These are phyloP conservation scores for Lodderomyces margitis DNA, from an alignment of 1,139 yeast species.

Conservation along the genomic window DNA sequence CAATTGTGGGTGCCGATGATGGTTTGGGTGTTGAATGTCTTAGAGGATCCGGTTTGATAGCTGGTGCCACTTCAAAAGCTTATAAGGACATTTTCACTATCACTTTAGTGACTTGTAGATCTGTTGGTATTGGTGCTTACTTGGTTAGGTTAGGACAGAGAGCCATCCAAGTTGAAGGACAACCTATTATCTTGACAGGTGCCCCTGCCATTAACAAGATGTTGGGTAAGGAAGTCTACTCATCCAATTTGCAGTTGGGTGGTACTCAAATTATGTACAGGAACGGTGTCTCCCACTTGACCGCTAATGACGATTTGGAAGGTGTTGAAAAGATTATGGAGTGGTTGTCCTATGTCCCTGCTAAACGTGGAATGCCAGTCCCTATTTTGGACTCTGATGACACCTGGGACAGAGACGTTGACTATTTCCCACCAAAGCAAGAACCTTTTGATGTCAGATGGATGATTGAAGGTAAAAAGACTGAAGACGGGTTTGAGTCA, in stretches of 20 bases:
- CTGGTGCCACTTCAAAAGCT: constrained; percentile 97
- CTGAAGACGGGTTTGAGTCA: constrained; percentile 68
- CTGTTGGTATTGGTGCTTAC: constrained; percentile 99
- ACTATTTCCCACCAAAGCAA: constrained; percentile 67
- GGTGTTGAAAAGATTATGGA: constrained; percentile 94
- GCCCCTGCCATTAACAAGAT: constrained; percentile 98
- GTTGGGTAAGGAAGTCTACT: constrained; percentile 93
- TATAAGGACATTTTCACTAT: constrained; percentile 96
- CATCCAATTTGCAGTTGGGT: constrained; percentile 95
- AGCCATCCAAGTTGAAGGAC: constrained; percentile 98
- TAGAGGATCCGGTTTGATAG: constrained; percentile 96
- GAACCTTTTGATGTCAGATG: constrained; percentile 90
- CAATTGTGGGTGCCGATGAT: constrained; percentile 91
- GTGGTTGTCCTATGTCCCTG: constrained; percentile 97
- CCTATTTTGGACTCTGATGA: constrained; percentile 85
- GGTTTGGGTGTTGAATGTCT: constrained; percentile 98
- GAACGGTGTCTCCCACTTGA: constrained; percentile 96
- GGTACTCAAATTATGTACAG: constrained; percentile 98
- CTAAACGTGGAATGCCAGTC: constrained; percentile 84
- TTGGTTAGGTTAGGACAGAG: constrained; percentile 97
- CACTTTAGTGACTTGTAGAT: constrained; percentile 95
- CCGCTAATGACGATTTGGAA: constrained; percentile 92
- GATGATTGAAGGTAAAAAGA: constrained; percentile 83
- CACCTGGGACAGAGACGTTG: constrained; percentile 91
- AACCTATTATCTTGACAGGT: constrained; percentile 96